Conservation (phyloP, 2,329 filamentous ascomycete species). For the Cadophora gregata region DNA sequence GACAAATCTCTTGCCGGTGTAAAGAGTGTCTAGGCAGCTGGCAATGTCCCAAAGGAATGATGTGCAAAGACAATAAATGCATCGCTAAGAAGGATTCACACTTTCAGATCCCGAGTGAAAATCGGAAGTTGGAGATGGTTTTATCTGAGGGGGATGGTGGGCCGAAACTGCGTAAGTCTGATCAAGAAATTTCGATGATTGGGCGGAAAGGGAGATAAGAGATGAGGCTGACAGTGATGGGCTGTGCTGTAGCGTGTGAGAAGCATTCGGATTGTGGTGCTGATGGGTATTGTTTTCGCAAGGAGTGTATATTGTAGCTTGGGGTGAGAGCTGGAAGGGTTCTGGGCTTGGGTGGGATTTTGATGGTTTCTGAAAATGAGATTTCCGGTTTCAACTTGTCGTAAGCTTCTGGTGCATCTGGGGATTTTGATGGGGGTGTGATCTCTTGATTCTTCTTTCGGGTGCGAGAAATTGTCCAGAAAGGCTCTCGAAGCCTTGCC, state of each 20-base stretch:
- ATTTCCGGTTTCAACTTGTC: too few relatives aligned
- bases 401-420: too few relatives aligned
- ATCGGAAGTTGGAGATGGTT: neutral
- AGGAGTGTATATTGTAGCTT: too few relatives aligned
- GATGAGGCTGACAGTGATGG: neutral
- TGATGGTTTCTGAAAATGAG: too few relatives aligned
- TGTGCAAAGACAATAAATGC: neutral
- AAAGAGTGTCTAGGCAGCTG: neutral
- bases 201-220: neutral
- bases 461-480: too few relatives aligned
- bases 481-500: too few relatives aligned
- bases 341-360: too few relatives aligned
- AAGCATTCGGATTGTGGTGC: neutral
- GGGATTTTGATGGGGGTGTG: too few relatives aligned
- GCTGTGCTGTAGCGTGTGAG: neutral
- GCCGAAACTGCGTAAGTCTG: neutral
- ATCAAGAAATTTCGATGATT: neutral
- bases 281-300: too few relatives aligned
- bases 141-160: neutral
- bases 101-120: neutral
- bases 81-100: neutral
- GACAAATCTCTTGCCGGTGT: neutral
- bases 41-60: neutral
- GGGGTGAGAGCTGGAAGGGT: too few relatives aligned
- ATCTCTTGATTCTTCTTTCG: too few relatives aligned